Evolutionary conservation across 2,329 filamentous ascomycete species (phyloP).

Genomic region (Alternaria hordeiaustralica): DNA sequence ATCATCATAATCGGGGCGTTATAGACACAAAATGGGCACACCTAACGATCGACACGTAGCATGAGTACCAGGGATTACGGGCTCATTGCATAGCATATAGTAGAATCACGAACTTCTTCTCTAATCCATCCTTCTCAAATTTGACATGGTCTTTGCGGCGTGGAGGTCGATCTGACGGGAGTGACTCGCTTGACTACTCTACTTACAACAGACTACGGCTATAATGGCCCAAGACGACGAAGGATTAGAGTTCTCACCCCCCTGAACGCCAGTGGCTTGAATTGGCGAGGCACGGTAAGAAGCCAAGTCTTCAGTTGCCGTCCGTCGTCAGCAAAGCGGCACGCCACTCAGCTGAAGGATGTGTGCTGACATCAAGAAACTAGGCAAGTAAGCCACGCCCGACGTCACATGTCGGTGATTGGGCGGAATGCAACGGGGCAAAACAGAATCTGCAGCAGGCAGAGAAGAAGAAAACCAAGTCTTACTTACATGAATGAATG

Average conservation of each 20-base stretch:
- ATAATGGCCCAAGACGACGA: not conserved
- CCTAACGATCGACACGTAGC: slow-evolving; percentile 11
- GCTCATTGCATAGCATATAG: slow-evolving; percentile 9
- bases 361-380: not conserved
- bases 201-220: not conserved
- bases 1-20: slow-evolving; percentile 14
- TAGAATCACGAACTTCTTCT: slow-evolving; percentile 5
- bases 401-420: not conserved
- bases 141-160: too few relatives aligned
- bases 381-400: not conserved
- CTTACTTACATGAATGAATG: not conserved
- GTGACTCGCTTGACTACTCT: not conserved
- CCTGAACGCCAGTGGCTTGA: not conserved
- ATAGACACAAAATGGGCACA: slow-evolving; percentile 11
- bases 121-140: not conserved
- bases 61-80: not conserved
- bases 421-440: not conserved
- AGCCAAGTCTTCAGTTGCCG: not conserved
- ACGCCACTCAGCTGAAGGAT: not conserved
- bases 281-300: not conserved
- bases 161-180: too few relatives aligned
- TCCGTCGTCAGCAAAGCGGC: not conserved
- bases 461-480: not conserved
- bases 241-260: not conserved
- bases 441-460: not conserved